These are phyloP conservation scores for Mikania micrantha DNA, from an alignment of 129 eudicot species.

Conservation along the genomic window DNA sequence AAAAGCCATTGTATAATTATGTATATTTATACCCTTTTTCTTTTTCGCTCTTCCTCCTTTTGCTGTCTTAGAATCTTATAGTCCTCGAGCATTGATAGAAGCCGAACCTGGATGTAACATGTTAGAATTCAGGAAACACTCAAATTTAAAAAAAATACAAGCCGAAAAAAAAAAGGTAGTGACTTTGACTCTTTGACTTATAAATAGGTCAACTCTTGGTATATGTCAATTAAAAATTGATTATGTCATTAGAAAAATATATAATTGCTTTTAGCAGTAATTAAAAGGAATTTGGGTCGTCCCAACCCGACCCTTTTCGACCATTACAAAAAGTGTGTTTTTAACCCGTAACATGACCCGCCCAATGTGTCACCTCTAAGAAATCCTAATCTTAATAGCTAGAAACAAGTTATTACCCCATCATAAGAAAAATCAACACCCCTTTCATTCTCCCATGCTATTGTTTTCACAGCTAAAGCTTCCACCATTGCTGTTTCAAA, in stretches of 20 bases:
- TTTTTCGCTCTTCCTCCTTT: constrained; percentile 76
- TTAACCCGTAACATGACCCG: not conserved
- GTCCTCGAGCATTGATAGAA: constrained; percentile 84
- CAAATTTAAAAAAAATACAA: not conserved
- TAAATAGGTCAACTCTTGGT: not conserved
- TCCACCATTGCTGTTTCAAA: constrained; percentile 75
- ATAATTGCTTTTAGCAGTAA: too few species aligned
- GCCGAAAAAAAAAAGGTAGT: not conserved
- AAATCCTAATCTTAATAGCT: not conserved
- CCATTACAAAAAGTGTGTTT: not conserved
- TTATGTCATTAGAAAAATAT: not conserved
- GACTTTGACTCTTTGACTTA: not conserved
- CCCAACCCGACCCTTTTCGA: not conserved
- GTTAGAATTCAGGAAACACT: not conserved
- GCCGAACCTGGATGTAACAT: constrained; percentile 49
- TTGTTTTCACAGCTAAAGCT: constrained; percentile 48
- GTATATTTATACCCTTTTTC: constrained; percentile 61
- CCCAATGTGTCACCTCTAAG: not conserved
- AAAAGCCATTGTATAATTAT: not conserved
- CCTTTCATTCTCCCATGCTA: constrained; percentile 77
- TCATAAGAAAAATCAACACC: constrained; percentile 70
- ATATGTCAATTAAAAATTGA: not conserved
- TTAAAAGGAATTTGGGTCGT: not conserved
- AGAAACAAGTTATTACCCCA: constrained; percentile 51
- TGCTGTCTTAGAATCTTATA: constrained; percentile 59